Evolutionary conservation across 106 monocot genomes (phyloP).

Genomic region (Vanilla planifolia): DNA sequence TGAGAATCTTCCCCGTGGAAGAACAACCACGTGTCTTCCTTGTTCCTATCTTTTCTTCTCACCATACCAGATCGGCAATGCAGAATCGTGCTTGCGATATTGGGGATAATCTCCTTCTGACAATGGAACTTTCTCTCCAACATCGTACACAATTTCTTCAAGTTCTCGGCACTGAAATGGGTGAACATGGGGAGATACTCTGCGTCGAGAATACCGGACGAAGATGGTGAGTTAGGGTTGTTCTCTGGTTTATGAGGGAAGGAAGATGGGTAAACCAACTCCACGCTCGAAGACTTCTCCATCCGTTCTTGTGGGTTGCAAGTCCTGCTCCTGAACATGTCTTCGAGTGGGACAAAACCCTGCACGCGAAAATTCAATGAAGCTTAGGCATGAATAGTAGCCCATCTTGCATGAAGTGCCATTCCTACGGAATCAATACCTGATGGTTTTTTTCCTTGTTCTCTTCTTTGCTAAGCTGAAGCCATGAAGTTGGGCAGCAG

Average conservation of each 20-base stretch:
- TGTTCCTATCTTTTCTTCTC: conserved; percentile 25
- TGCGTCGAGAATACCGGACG: conserved; percentile 33
- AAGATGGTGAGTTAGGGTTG: conserved; percentile 33
- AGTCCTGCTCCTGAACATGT: neutral
- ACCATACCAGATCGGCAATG: conserved; percentile 59
- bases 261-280: conserved; percentile 2
- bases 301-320: neutral
- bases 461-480: conserved; percentile 43
- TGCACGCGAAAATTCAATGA: neutral
- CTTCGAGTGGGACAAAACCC: neutral
- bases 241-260: conserved; percentile 21
- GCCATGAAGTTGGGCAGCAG: conserved; percentile 68
- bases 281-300: neutral
- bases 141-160: conserved; percentile 50
- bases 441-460: conserved; percentile 20
- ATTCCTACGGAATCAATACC: too few species aligned
- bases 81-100: conserved; percentile 60
- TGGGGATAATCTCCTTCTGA: conserved; percentile 57
- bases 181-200: conserved; percentile 44
- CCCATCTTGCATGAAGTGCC: too few species aligned
- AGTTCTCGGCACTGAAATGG: conserved; percentile 67
- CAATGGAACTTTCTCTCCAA: conserved; percentile 47
- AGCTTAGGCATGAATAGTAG: too few species aligned
- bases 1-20: conserved; percentile 57
- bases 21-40: conserved; percentile 86